Conservation (phyloP, 257 asterid genomes). For the Ilex asprella region DNA sequence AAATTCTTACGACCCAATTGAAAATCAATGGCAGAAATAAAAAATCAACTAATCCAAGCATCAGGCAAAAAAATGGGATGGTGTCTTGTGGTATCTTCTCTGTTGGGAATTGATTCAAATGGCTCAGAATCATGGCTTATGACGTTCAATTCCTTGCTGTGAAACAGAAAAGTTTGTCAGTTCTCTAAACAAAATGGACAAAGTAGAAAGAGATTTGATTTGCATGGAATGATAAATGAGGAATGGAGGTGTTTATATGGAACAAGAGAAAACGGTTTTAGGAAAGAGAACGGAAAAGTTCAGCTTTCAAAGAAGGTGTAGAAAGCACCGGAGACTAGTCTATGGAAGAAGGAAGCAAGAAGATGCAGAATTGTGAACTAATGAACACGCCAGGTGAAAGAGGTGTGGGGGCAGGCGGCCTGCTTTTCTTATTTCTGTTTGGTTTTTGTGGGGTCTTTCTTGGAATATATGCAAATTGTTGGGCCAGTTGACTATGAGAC, state of each 20-base stretch:
- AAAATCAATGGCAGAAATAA: constrained; percentile 21
- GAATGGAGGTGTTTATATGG: background rate
- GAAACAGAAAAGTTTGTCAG: constrained; percentile 2
- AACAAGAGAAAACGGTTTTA: too few relatives aligned
- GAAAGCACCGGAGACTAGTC: constrained; percentile 24
- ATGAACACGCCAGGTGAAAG: too few relatives aligned
- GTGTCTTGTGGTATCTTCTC: constrained; percentile 19
- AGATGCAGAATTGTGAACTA: too few relatives aligned
- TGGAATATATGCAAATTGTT: too few relatives aligned
- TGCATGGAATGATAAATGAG: background rate
- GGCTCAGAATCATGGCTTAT: constrained; percentile 26
- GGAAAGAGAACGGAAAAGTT: background rate
- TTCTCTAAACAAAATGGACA: constrained; percentile 3
- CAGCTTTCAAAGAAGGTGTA: constrained; percentile 1
- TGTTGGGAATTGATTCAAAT: constrained; percentile 25
- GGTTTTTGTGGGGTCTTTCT: too few relatives aligned
- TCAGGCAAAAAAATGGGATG: constrained; percentile 20
- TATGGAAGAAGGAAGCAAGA: constrained; percentile 14
- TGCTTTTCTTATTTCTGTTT: too few relatives aligned
- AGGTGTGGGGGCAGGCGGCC: too few relatives aligned
- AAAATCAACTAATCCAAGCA: constrained; percentile 27
- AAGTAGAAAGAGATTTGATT: constrained; percentile 9
- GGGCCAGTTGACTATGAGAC: too few relatives aligned
- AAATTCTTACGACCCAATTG: constrained; percentile 18
- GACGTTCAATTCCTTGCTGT: background rate